Conservation (phyloP, 192 early-diverging fungal species). For the Allomyces javanicus region DNA sequence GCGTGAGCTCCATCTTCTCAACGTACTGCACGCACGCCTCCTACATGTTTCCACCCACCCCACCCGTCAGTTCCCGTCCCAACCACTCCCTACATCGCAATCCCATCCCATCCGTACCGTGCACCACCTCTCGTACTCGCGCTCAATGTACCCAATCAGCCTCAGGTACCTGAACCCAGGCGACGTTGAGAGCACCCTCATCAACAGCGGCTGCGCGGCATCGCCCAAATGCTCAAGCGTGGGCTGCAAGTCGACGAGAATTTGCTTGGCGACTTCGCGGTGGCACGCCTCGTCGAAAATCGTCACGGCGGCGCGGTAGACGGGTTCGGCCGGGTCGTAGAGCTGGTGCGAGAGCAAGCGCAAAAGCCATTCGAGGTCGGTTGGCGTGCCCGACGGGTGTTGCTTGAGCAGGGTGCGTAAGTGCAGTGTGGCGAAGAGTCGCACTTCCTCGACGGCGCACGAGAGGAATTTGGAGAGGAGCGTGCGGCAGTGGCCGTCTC, state of each 20-base stretch:
- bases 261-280: constrained; percentile 39
- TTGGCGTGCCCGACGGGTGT: constrained; percentile 25
- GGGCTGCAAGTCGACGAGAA: constrained; percentile 46
- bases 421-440: constrained; percentile 52
- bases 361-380: constrained; percentile 1
- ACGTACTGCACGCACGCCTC: neutral
- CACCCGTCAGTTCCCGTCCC: neutral
- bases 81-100: too few relatives aligned
- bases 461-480: constrained; percentile 69
- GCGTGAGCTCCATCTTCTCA: neutral
- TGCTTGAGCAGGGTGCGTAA: constrained; percentile 45
- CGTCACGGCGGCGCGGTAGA: constrained; percentile 44
- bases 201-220: constrained; percentile 40
- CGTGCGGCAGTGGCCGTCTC: constrained; percentile 60
- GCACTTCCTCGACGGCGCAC: constrained; percentile 22
- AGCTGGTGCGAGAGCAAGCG: constrained; percentile 18
- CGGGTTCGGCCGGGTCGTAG: constrained; percentile 53
- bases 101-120: constrained; percentile 25
- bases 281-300: constrained; percentile 51
- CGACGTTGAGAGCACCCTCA: constrained; percentile 47
- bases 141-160: constrained; percentile 47
- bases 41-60: neutral
- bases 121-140: constrained; percentile 64
- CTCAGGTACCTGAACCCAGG: constrained; percentile 50
- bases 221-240: constrained; percentile 53